These are phyloP conservation scores for Trichoderma simmonsii DNA, from an alignment of 2,329 filamentous ascomycete genomes.

Conservation along the genomic window DNA sequence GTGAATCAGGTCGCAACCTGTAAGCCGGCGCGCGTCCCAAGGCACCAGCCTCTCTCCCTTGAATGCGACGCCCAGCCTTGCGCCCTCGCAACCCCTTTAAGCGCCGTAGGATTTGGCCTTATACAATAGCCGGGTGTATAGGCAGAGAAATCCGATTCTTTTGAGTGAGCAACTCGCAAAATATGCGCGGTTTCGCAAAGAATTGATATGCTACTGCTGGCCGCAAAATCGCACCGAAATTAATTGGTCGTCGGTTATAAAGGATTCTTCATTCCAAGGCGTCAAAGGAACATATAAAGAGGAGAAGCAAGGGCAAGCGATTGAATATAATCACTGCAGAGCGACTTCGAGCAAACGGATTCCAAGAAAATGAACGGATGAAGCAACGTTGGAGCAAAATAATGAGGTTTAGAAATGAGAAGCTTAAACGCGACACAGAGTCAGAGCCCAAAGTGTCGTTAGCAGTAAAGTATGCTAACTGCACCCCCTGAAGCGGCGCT, in stretches of 20 bases:
- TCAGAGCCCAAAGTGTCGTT: not conserved
- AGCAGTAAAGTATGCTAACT: conserved; percentile 3
- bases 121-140: not conserved
- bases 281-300: not conserved
- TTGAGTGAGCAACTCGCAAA: not conserved
- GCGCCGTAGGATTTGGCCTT: not conserved
- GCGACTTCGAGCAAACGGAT: not conserved
- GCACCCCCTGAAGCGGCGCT: not conserved
- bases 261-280: not conserved
- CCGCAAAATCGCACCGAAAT: not conserved
- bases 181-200: not conserved
- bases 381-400: not conserved
- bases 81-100: not conserved
- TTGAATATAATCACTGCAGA: not conserved
- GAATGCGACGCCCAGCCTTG: not conserved
- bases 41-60: not conserved
- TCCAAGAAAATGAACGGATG: not conserved
- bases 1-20: not conserved
- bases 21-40: not conserved
- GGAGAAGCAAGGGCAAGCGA: not conserved
- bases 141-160: not conserved
- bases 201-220: not conserved
- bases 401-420: not conserved
- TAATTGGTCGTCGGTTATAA: not conserved
- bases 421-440: conserved; percentile 5